Conservation (phyloP, 441 rosid genomes). For the Bocquillonia castaneifolia region DNA sequence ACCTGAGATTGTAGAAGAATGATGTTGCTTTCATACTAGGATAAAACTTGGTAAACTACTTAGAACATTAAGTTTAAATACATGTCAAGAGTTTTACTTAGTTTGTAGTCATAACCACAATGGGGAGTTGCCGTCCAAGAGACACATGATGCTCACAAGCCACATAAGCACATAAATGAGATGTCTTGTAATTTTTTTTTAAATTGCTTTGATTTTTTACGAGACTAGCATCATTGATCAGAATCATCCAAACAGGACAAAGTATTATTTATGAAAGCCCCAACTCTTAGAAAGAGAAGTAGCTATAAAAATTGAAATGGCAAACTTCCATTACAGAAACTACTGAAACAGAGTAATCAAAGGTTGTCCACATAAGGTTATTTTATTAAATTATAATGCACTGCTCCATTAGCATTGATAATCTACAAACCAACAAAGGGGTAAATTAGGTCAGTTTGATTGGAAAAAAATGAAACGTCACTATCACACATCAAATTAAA, state of each 20-base stretch:
- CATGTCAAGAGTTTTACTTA: not conserved
- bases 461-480: not conserved
- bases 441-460: not conserved
- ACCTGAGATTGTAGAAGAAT: slow-evolving; percentile 40
- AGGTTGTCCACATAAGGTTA: not conserved
- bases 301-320: not conserved
- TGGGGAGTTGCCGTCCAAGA: not conserved
- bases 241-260: not conserved
- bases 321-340: not conserved
- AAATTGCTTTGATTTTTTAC: not conserved
- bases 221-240: not conserved
- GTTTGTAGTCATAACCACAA: not conserved
- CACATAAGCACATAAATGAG: slow-evolving; percentile 1
- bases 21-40: not conserved
- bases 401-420: not conserved
- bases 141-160: not conserved
- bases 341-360: not conserved
- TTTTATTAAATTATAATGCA: not conserved
- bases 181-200: too few relatives aligned
- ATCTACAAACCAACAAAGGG: not conserved
- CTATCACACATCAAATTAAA: not conserved
- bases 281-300: not conserved
- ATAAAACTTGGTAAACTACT: not conserved
- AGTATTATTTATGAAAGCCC: not conserved
- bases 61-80: not conserved